Percentiles rank a stretch among this genome's conserved stretches.
Evolutionary conservation across 78 protist genomes (phyloP).

Genomic region (Dictyostelium purpureum): DNA sequence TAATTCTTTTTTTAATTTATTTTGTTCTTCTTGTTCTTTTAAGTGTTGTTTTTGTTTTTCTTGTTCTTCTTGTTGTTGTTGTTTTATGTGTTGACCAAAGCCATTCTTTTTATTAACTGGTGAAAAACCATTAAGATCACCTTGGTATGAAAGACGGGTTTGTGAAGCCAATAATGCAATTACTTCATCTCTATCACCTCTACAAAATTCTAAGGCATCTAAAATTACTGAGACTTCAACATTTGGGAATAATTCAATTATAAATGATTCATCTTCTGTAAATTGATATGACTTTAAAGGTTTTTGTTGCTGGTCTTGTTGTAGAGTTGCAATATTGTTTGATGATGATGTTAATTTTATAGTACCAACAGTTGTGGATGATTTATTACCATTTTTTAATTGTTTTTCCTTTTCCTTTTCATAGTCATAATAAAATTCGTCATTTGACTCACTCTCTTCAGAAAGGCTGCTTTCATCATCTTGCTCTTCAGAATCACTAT

Average conservation of each 20-base stretch:
- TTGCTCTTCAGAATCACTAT: neutral
- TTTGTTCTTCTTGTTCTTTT: neutral
- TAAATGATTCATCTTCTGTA: conserved; percentile 19
- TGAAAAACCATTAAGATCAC: conserved; percentile 32
- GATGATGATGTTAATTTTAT: neutral
- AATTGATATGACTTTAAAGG: conserved; percentile 13
- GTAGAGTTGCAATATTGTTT: neutral
- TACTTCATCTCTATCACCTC: conserved; percentile 52
- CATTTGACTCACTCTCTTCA: neutral
- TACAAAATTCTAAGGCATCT: conserved; percentile 63
- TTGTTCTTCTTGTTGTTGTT: conserved; percentile 1
- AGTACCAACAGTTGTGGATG: neutral
- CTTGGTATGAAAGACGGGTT: conserved; percentile 38
- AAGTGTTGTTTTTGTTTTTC: neutral
- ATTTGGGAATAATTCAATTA: conserved; percentile 17
- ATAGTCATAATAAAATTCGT: too few relatives aligned
- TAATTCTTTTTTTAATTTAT: neutral
- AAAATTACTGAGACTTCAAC: conserved; percentile 47
- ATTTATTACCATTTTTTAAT: neutral
- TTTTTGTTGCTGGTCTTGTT: neutral
- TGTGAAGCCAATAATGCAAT: conserved; percentile 24
- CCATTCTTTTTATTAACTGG: neutral
- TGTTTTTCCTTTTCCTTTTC: neutral
- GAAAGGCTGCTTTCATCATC: neutral
- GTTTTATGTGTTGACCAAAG: neutral